Conservation (phyloP, 2,329 filamentous ascomycete species). For the Neopestalotiopsis sp. region DNA sequence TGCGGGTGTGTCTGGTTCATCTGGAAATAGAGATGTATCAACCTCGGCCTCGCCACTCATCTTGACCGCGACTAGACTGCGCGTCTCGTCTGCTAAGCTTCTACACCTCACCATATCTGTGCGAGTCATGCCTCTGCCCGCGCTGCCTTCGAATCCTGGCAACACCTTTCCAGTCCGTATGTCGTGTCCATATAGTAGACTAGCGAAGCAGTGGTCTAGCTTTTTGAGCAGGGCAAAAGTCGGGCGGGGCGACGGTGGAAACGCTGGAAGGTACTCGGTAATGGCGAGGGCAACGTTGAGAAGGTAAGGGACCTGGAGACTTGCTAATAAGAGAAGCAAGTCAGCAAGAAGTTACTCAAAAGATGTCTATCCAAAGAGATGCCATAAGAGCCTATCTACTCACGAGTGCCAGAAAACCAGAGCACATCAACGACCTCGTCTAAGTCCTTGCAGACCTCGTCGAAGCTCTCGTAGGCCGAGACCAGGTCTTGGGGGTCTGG, state of each 20-base stretch:
- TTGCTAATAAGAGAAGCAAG: conserved; percentile 52
- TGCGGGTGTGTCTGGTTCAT: conserved; percentile 4
- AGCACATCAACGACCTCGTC: conserved; percentile 78
- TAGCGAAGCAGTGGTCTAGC: conserved; percentile 83
- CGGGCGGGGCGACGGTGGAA: conserved; percentile 68
- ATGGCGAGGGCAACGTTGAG: conserved; percentile 78
- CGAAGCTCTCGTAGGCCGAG: conserved; percentile 63
- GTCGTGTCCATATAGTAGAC: conserved; percentile 72
- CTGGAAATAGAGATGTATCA: conserved; percentile 37
- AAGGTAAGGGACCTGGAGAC: conserved; percentile 82
- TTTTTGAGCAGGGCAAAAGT: conserved; percentile 77
- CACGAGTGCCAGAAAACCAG: conserved; percentile 88
- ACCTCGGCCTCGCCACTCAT: conserved; percentile 60
- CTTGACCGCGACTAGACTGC: conserved; percentile 72
- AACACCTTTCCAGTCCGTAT: conserved; percentile 67
- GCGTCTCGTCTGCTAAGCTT: conserved; percentile 78
- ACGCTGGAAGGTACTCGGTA: conserved; percentile 73
- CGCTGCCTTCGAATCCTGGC: conserved; percentile 70
- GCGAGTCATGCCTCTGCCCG: conserved; percentile 68
- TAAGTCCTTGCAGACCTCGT: conserved; percentile 74
- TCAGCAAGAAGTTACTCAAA: not conserved
- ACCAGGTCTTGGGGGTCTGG: conserved; percentile 52
- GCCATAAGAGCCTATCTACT: conserved; percentile 38
- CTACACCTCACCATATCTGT: conserved; percentile 90
- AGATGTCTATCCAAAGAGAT: not conserved